Evolutionary conservation across 148 eudicot species (phyloP).

Genomic region (Persicaria maculosa): DNA sequence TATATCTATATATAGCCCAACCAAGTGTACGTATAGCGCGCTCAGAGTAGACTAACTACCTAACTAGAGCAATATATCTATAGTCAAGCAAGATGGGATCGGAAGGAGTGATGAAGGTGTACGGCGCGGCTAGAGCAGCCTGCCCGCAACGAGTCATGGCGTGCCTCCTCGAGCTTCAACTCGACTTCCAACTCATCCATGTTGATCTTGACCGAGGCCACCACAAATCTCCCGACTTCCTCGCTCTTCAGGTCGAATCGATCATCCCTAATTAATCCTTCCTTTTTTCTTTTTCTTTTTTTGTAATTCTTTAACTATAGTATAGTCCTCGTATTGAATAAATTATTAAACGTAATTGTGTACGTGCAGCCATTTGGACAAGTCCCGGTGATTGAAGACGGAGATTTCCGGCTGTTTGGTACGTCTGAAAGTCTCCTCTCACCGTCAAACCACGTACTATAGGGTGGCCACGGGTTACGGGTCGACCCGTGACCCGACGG

Average conservation of each 20-base stretch:
- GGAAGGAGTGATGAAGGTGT: slow-evolving; percentile 24
- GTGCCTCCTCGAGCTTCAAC: slow-evolving; percentile 52
- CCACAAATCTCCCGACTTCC: slow-evolving; percentile 48
- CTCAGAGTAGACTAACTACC: too few relatives aligned
- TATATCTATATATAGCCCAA: too few relatives aligned
- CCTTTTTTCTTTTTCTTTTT: too few relatives aligned
- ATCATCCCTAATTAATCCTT: too few relatives aligned
- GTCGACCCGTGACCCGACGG: too few relatives aligned
- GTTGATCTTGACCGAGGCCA: slow-evolving; percentile 44
- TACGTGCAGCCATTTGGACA: slow-evolving; percentile 63
- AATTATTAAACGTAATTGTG: neutral
- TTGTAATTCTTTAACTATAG: too few relatives aligned
- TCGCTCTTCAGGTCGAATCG: slow-evolving; percentile 37
- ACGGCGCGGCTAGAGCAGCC: slow-evolving; percentile 47
- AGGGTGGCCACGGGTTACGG: too few relatives aligned
- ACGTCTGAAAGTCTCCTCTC: neutral
- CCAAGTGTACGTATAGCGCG: too few relatives aligned
- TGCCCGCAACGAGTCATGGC: slow-evolving; percentile 63
- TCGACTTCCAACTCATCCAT: slow-evolving; percentile 39
- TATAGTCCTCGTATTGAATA: neutral
- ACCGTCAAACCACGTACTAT: too few relatives aligned
- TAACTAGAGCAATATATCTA: too few relatives aligned
- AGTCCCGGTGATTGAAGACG: slow-evolving; percentile 73
- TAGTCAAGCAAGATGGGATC: neutral
- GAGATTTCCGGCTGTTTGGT: slow-evolving; percentile 62